Percentiles rank a stretch among this genome's conserved stretches.
These are phyloP conservation scores for Amesomyces nigricolor DNA, from an alignment of 2,329 filamentous ascomycete species.

Conservation along the genomic window DNA sequence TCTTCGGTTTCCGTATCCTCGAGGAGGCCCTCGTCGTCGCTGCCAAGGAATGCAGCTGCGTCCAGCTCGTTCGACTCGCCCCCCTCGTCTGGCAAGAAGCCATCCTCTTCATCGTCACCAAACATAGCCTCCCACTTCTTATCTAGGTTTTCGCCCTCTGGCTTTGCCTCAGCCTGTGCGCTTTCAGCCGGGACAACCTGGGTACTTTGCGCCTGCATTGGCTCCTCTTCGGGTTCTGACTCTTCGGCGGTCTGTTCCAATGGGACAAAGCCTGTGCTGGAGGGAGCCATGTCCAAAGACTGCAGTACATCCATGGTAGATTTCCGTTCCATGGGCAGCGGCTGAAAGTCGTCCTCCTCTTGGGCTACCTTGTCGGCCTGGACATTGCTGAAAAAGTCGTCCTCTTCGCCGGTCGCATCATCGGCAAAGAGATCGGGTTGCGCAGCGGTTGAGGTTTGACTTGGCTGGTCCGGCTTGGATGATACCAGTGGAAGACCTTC, in stretches of 20 bases:
- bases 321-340: slow-evolving; percentile 54
- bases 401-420: slow-evolving; percentile 43
- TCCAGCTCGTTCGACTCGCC: slow-evolving; percentile 47
- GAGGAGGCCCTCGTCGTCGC: slow-evolving; percentile 80
- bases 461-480: slow-evolving; percentile 28
- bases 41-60: slow-evolving; percentile 63
- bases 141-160: slow-evolving; percentile 55
- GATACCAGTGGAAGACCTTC: slow-evolving; percentile 62
- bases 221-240: slow-evolving; percentile 18
- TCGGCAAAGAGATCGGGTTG: slow-evolving; percentile 35
- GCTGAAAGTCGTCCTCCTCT: slow-evolving; percentile 26
- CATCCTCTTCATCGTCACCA: slow-evolving; percentile 64
- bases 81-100: slow-evolving; percentile 55
- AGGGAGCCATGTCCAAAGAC: slow-evolving; percentile 37
- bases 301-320: slow-evolving; percentile 63
- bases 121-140: slow-evolving; percentile 82
- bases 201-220: not conserved
- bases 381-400: slow-evolving; percentile 59
- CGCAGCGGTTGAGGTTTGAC: not conserved
- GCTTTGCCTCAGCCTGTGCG: slow-evolving; percentile 25
- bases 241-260: slow-evolving; percentile 28
- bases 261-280: slow-evolving; percentile 29
- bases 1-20: slow-evolving; percentile 56
- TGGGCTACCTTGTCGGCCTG: slow-evolving; percentile 31
- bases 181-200: not conserved